Evolutionary conservation across 73 alveolate species (phyloP).

Genomic region (Uronychia setigera): DNA sequence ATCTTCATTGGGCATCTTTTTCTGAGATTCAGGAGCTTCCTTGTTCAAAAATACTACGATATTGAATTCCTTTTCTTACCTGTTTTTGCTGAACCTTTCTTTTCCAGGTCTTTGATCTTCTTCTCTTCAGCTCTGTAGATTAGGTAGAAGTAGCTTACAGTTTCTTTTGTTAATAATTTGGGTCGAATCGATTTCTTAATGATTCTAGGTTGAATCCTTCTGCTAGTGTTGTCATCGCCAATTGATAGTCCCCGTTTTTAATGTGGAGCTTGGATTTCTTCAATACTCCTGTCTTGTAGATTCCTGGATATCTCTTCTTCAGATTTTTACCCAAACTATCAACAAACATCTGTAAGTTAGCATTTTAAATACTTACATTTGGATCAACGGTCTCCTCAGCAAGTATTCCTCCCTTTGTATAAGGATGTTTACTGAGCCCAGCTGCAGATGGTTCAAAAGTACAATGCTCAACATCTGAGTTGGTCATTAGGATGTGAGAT

Average conservation of each 20-base stretch:
- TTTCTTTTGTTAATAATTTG: conserved; percentile 20
- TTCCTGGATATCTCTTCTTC: conserved; percentile 65
- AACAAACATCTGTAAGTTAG: not conserved
- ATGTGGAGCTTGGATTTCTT: conserved; percentile 72
- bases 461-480: conserved; percentile 92
- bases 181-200: conserved; percentile 52
- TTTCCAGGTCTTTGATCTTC: not conserved
- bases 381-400: not conserved
- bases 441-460: conserved; percentile 95
- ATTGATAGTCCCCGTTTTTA: conserved; percentile 73
- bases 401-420: not conserved
- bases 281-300: conserved; percentile 81
- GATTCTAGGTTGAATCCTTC: conserved; percentile 82
- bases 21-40: conserved; percentile 24
- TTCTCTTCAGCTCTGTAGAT: no score
- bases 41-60: not conserved
- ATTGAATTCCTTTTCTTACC: not conserved
- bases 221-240: conserved; percentile 56
- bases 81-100: not conserved
- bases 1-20: conserved; percentile 55
- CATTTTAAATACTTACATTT: not conserved
- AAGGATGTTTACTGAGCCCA: not conserved
- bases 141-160: no score
- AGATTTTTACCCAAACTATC: conserved; percentile 28
- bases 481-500: conserved; percentile 86